Conservation (phyloP, 257 asterid species). For the Mitragyna speciosa region DNA sequence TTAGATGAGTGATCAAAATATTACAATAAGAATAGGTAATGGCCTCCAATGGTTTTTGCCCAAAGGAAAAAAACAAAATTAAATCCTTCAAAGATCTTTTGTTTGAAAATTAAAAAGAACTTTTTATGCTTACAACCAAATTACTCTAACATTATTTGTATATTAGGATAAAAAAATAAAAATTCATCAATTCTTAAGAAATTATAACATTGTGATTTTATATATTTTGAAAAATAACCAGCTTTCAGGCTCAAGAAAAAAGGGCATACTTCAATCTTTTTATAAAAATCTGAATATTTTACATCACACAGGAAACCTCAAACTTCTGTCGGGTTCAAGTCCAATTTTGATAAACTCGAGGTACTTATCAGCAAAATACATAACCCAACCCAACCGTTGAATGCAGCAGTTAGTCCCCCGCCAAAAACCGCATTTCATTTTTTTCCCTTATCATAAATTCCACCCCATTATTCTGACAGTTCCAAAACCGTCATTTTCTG, state of each 20-base stretch:
- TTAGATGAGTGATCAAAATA: too few relatives aligned
- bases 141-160: not conserved
- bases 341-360: not conserved
- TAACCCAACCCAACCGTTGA: not conserved
- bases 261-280: too few relatives aligned
- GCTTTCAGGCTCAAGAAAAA: too few relatives aligned
- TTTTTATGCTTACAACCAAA: too few relatives aligned
- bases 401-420: slow-evolving; percentile 7
- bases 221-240: too few relatives aligned
- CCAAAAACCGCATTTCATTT: not conserved
- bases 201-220: not conserved
- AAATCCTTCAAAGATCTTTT: too few relatives aligned
- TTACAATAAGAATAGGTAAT: too few relatives aligned
- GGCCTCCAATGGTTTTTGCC: too few relatives aligned
- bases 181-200: not conserved
- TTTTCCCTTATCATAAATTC: not conserved
- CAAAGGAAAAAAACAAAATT: too few relatives aligned
- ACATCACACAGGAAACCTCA: not conserved
- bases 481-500: slow-evolving; percentile 12
- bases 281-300: too few relatives aligned
- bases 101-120: not conserved
- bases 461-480: slow-evolving; percentile 8
- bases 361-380: not conserved
- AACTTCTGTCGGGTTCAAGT: not conserved
- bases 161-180: not conserved